A percentile compares a stretch with the other conserved stretches of the same genome.
Conservation (phyloP, 2,329 filamentous ascomycete genomes). For the Beauveria sp. region DNA sequence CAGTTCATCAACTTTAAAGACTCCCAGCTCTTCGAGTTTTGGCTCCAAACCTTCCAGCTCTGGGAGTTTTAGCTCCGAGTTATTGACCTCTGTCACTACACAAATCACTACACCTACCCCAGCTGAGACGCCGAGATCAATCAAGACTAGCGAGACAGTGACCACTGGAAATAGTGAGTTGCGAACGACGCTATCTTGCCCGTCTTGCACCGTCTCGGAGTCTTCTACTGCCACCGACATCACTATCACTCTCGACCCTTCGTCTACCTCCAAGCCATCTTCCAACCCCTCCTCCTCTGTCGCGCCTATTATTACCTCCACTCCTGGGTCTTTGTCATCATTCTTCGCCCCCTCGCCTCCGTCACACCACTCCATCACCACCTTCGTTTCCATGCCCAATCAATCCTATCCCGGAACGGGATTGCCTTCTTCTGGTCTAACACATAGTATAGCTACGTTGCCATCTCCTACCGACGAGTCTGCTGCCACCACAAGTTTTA, state of each 20-base stretch:
- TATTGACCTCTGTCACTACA: not conserved
- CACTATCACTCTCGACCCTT: conserved; percentile 4
- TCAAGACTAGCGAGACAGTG: conserved; percentile 1
- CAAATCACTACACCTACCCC: not conserved
- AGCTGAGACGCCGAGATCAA: not conserved
- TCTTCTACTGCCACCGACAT: conserved; percentile 1
- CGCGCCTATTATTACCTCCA: not conserved
- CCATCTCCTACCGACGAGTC: conserved; percentile 6
- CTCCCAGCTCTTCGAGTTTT: not conserved
- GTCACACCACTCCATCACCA: conserved; percentile 1
- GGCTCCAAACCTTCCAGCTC: not conserved
- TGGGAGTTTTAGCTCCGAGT: conserved; percentile 1
- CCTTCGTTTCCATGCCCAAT: conserved; percentile 5
- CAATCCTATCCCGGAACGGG: not conserved
- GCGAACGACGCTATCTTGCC: conserved; percentile 4
- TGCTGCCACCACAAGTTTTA: not conserved
- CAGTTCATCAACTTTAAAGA: not conserved
- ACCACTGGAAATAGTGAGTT: conserved; percentile 6
- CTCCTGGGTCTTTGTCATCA: not conserved
- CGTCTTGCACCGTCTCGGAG: conserved; percentile 1
- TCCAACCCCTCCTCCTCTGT: too few species aligned
- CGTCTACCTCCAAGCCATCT: not conserved
- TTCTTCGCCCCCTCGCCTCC: not conserved
- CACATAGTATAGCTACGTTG: conserved; percentile 9
- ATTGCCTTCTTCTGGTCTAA: conserved; percentile 6